Conservation (phyloP, 108 stramenopile species). For the Nannochloropsis salina region DNA sequence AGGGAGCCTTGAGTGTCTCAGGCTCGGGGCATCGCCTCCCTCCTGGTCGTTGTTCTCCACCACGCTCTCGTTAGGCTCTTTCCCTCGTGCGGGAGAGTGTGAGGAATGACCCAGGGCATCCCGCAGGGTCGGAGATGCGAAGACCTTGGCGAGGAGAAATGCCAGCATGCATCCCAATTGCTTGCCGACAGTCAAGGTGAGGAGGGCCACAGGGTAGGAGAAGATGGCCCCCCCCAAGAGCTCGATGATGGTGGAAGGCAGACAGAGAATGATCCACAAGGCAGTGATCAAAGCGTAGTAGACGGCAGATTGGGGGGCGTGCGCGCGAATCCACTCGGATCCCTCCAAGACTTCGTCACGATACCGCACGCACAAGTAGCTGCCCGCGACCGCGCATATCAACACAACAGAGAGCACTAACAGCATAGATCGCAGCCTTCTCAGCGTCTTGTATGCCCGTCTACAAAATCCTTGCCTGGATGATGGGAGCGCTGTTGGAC, state of each 20-base stretch:
- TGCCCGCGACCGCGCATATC: not conserved
- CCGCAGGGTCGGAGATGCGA: not conserved
- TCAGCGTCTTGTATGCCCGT: not conserved
- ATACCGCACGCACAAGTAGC: slow-evolving; percentile 4
- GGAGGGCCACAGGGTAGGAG: slow-evolving; percentile 4
- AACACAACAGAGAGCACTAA: not conserved
- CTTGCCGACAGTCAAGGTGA: not conserved
- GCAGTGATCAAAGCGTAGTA: slow-evolving; percentile 17
- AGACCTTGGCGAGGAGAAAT: not conserved
- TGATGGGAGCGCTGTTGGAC: too few species aligned
- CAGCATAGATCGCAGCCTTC: not conserved
- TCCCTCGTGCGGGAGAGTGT: not conserved
- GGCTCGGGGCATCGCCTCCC: not conserved
- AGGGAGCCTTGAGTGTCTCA: too few species aligned
- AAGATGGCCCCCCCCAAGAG: not conserved
- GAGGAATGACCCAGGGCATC: not conserved
- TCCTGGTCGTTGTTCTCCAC: not conserved
- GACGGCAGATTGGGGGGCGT: not conserved
- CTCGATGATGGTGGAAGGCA: not conserved
- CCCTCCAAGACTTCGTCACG: not conserved
- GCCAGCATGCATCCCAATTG: not conserved
- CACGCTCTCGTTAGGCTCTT: not conserved
- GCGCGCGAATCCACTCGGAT: not conserved
- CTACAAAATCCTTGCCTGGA: too few species aligned
- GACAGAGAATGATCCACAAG: slow-evolving; percentile 5